Percentiles rank a stretch among this genome's conserved stretches.
These are phyloP conservation scores for Thielaviopsis euricoi DNA, from an alignment of 2,329 filamentous ascomycete genomes.

Conservation along the genomic window DNA sequence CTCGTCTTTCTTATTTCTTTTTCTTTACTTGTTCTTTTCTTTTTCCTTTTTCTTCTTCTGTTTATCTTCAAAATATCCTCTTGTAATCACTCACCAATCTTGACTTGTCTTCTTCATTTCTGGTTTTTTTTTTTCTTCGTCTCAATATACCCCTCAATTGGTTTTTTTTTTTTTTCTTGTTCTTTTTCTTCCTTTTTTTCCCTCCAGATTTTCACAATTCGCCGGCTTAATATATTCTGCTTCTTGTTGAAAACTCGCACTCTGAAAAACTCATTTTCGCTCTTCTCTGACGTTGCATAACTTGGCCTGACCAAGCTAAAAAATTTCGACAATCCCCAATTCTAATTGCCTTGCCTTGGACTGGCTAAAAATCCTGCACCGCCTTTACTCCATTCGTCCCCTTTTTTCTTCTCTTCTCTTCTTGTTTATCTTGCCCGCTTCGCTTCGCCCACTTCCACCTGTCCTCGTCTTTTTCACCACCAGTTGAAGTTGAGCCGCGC, in stretches of 20 bases:
- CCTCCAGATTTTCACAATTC: too few species aligned
- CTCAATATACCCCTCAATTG: not conserved
- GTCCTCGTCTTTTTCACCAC: not conserved
- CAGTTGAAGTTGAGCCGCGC: not conserved
- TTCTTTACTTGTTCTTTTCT: not conserved
- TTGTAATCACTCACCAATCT: too few species aligned
- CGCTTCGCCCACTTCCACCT: not conserved
- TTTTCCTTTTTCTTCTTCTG: not conserved
- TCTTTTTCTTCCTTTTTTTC: not conserved
- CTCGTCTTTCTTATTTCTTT: not conserved
- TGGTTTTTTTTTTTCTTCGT: not conserved
- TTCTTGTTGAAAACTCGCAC: too few species aligned
- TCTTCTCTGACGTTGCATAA: too few species aligned
- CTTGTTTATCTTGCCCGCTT: not conserved
- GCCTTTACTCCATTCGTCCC: not conserved
- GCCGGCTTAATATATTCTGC: too few species aligned
- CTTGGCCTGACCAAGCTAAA: too few species aligned
- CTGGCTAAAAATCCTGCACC: too few species aligned
- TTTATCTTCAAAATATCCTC: too few species aligned
- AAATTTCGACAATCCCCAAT: too few species aligned
- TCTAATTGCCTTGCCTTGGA: too few species aligned
- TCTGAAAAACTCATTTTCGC: too few species aligned
- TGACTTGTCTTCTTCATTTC: not conserved
- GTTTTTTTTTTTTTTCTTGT: conserved; percentile 1
- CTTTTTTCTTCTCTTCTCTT: not conserved